phyloP scores from a whole-genome alignment of 805 yeast genomes.

The Candida yuanshanica region DNA sequence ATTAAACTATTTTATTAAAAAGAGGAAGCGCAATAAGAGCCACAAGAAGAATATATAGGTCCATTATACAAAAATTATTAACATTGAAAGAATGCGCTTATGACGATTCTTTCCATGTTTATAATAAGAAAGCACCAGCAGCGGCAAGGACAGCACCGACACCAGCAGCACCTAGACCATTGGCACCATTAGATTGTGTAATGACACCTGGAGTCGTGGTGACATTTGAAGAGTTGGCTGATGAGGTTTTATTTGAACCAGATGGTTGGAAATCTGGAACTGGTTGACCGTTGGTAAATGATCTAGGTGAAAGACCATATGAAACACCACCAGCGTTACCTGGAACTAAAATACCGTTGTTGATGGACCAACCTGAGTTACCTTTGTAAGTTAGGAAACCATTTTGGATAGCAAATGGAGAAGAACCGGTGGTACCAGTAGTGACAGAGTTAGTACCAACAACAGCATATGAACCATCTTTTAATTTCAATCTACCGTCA shows the following conservation, averaged over 20 bases:
- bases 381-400: slow-evolving; percentile 34
- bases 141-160: slow-evolving; percentile 25
- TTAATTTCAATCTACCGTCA: slow-evolving; percentile 26
- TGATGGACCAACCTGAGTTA: slow-evolving; percentile 31
- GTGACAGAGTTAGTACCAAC: slow-evolving; percentile 23
- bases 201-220: slow-evolving; percentile 7
- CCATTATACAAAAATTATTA: neutral
- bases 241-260: slow-evolving; percentile 12
- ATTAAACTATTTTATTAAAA: no score
- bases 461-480: slow-evolving; percentile 26
- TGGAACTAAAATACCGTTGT: slow-evolving; percentile 17
- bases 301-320: slow-evolving; percentile 18
- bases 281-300: slow-evolving; percentile 16
- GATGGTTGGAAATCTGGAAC: slow-evolving; percentile 23
- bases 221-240: slow-evolving; percentile 8
- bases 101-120: no score
- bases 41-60: neutral
- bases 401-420: slow-evolving; percentile 34
- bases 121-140: slow-evolving; percentile 28
- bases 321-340: slow-evolving; percentile 10
- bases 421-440: slow-evolving; percentile 26
- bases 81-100: neutral
- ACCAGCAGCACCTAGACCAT: slow-evolving; percentile 12
- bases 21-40: no score
- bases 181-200: slow-evolving; percentile 25